Evolutionary conservation across 768 basidiomycete species (phyloP), one percentile per base, ranked within the genome.

Genomic region (Russula sp.): DNA sequence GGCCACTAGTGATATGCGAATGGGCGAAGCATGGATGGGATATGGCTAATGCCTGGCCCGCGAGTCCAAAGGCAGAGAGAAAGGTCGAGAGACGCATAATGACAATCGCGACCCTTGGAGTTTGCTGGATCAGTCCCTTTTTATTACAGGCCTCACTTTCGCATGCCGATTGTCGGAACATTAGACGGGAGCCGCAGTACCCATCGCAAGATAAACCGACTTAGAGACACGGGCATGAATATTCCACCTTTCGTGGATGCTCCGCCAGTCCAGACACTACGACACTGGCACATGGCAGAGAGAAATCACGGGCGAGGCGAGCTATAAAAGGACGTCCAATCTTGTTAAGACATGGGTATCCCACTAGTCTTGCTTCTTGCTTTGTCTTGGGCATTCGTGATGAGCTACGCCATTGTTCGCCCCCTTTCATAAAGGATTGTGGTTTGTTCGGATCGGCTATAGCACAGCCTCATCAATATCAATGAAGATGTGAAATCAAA

Each of bases 31-130:
- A 60, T 10, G 53, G 11, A 59, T 59, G 50, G 20, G 50, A 38
- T 9, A 38, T 20, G 38, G 59, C 53, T 16, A 60, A 49, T 16
- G 45, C 53, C 22, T 60, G 59, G n/a, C 52, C 38, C 3, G 43
- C 59, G 20, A 60, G 59, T 16, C 59, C 59, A 25, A 55, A 55
- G 22, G 20, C 7, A 35, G 34, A 38, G 46, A 60, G 52, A 34
- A 60, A 2, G n/a, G 43, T 41, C 29, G 25, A 39, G 32, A 55
- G 45, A 22, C 52, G 52, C 59, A 60, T 60, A 18, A 18, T 54
- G 11, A 47, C 51, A 29, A 53, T 2, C n/a, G 25, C 1, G 25
- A n/a, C 10, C 42, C 38, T 16, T 25, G 18, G 22, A 34, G 20
- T 25, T 18, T 25, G 13, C 49, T 25, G 41, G 8, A 11, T 43